Base-by-base conservation (phyloP, 169 alveolate species). In the Plasmodium gallinaceum region DNA sequence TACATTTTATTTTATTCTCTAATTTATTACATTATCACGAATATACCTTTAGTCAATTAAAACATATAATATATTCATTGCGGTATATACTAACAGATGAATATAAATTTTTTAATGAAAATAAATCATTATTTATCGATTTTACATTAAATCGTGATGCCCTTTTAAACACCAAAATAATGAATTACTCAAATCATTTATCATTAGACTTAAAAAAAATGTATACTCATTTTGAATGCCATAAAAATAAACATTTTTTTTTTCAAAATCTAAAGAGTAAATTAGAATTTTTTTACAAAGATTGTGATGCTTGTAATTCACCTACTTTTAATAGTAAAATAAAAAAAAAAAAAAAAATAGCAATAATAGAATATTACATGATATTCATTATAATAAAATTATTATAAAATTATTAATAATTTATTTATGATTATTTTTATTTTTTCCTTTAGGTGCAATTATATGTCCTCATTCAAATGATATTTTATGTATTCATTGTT, bases 1-100 rank as follows among this genome's bases (percentile, higher is more conserved):
- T 92, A 46, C 93, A 76, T 74, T 62, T 92, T 43, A 58, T 93
- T 18, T 74, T 93, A 52, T 66, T 93, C 74, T 91, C 94, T 32
- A 74, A 74, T 74, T 58, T 74, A 74, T 20, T 74, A n/a, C 88
- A 74, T 74, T 74, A 60, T 62, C 65, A 74, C 39, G 88, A 74
- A 74, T 74, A 74, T 74, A 60, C 74, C 14, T 74, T 74, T 62
- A 74, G 74, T 43, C 88, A 74, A 60, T 42, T 74, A n/a, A 74
- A 74, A 16, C 88, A 74, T 51, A 74, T 74, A 8, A 74, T 74
- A 39, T 74, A 74, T 65, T 58, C 66, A 26, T 32, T 74, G 24
- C 71, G 65, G 7, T 74, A 74, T 74, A 51, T 74, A 60, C 73
- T 74, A 60, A 26, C 73, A 39, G 88, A 74, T 74, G 88, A 74